Conservation (phyloP, 768 basidiomycete genomes). For the Phanerochaete sordida region DNA sequence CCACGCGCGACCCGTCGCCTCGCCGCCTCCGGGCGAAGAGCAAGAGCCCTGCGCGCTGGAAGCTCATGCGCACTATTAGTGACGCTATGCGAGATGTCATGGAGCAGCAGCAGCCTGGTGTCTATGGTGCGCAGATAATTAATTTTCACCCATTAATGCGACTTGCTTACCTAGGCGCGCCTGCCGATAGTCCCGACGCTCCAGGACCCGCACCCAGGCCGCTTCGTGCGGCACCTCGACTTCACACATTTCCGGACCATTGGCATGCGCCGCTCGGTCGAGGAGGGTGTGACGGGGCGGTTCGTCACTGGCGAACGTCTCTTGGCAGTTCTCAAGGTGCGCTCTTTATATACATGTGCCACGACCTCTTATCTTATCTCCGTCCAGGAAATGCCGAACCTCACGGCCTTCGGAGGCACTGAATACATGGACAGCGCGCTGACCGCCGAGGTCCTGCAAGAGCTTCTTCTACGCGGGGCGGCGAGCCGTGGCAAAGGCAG, state of each 20-base stretch:
- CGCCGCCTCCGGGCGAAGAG: slow-evolving; percentile 72
- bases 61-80: slow-evolving; percentile 73
- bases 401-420: slow-evolving; percentile 88
- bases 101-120: slow-evolving; percentile 57
- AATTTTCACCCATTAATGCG: not conserved
- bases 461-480: slow-evolving; percentile 84
- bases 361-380: not conserved
- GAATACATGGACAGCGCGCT: slow-evolving; percentile 98
- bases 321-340: slow-evolving; percentile 70
- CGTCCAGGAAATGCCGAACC: slow-evolving; percentile 80
- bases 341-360: slow-evolving; percentile 9
- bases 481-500: slow-evolving; percentile 68
- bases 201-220: slow-evolving; percentile 68
- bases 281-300: slow-evolving; percentile 83
- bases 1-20: slow-evolving; percentile 82
- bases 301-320: slow-evolving; percentile 93
- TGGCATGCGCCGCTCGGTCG: slow-evolving; percentile 90
- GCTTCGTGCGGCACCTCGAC: slow-evolving; percentile 82
- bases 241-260: slow-evolving; percentile 98
- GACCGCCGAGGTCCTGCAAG: slow-evolving; percentile 79
- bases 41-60: slow-evolving; percentile 81
- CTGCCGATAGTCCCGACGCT: slow-evolving; percentile 1
- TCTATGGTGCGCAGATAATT: slow-evolving; percentile 66
- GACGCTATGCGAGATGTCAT: slow-evolving; percentile 74
- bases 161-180: not conserved